phyloP scores from a whole-genome alignment of 495 filamentous ascomycete species.

The Chaetomium tenue region DNA sequence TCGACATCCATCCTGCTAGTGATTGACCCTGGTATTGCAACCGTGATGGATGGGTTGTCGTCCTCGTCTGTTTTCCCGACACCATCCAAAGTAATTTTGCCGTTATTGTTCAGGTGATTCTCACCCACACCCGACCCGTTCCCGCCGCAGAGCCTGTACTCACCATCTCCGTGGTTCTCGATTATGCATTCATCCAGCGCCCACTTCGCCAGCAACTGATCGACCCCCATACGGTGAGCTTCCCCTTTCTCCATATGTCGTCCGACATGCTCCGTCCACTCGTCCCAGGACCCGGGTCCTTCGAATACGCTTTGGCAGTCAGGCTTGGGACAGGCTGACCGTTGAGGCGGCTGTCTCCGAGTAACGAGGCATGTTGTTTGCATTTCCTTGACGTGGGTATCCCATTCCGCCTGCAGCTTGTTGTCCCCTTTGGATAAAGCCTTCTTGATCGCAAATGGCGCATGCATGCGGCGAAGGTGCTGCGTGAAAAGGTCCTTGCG shows the following conservation, averaged over 20 bases:
- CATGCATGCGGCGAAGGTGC: conserved; percentile 91
- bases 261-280: conserved; percentile 90
- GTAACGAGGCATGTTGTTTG: conserved; percentile 67
- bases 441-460: conserved; percentile 52
- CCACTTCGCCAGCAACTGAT: conserved; percentile 54
- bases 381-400: conserved; percentile 57
- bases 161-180: conserved; percentile 49
- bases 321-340: conserved; percentile 63
- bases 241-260: conserved; percentile 75
- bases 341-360: conserved; percentile 63
- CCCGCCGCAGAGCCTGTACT: conserved; percentile 48
- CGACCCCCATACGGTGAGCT: conserved; percentile 50
- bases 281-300: conserved; percentile 75
- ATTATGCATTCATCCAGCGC: conserved; percentile 58
- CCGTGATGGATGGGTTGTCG: conserved; percentile 39
- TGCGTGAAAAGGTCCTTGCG: conserved; percentile 96
- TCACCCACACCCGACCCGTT: conserved; percentile 30
- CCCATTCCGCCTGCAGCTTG: conserved; percentile 55
- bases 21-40: conserved; percentile 29
- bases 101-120: conserved; percentile 19
- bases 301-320: conserved; percentile 69
- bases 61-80: conserved; percentile 32
- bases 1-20: conserved; percentile 33
- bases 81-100: conserved; percentile 23
- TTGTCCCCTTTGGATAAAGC: conserved; percentile 51